Base-by-base conservation (phyloP, 2,329 filamentous ascomycete species). In the Bertia moriformis region DNA sequence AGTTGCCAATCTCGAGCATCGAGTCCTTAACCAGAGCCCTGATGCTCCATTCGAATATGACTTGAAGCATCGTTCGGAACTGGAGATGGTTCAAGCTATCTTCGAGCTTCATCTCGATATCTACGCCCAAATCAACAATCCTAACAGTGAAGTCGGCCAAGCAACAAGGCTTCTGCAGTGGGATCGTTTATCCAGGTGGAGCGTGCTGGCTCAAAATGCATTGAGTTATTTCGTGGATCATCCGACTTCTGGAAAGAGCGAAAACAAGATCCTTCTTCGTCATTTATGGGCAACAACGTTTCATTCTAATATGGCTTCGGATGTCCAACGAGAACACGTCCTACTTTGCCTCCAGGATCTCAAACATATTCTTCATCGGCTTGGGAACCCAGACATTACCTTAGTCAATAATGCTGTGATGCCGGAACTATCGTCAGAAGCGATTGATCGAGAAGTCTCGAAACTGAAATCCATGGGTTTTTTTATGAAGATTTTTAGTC, bases 381-480 rank as follows among this genome's bases (percentile, higher is more conserved):
- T 67, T 10, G 62, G 59, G 13, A 61, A 61, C n/a, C 61, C 62
- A 19, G 59, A 65, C 0, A 71, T 83, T 12, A 63, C 68, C 22
- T 64, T 96, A 0, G 73, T 80, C 3, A 96, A 98, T 55, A 96
- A 94, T 51, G 72, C 76, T 1, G 72, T 88, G 15, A 93, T 98
- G 78, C 76, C 86, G 0, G 83, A 91, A 44, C 72, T 98, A 38
- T 95, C 89, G 0, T 61, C 76, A 2, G 69, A 72, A n/a, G 84
- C 86, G 1, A 79, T 91, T 4, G 88, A 96, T 45, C 78, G 86
- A 40, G 89, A 98, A 53, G 81, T 95, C 18, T 89, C 85, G 12
- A 87, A 88, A 49, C 69, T 96, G 22, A 94, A 85, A 13, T 96
- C 89, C 0, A 91, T 93, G 73, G 89, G 95, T 52, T 96, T 96